These are phyloP conservation scores for Naganishia randhawae DNA, from an alignment of 768 basidiomycete species.

Conservation along the genomic window DNA sequence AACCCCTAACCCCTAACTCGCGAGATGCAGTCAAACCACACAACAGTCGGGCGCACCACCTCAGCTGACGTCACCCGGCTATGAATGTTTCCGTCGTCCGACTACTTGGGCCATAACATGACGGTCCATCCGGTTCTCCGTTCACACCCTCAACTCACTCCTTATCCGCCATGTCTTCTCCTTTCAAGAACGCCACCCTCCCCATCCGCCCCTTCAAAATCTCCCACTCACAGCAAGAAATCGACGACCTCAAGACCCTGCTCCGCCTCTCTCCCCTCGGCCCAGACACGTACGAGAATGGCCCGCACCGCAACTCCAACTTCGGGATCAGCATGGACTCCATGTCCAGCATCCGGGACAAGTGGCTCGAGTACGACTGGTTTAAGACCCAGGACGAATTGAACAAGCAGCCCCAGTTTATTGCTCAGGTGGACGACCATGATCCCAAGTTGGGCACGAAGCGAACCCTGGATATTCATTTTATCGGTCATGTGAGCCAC, in stretches of 20 bases:
- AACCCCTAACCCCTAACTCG: too few species aligned
- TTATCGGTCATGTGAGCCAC: slow-evolving; percentile 13
- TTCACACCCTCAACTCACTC: neutral
- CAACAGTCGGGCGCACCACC: too few species aligned
- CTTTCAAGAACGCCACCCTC: slow-evolving; percentile 22
- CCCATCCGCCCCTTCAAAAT: slow-evolving; percentile 25
- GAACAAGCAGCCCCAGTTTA: slow-evolving; percentile 26
- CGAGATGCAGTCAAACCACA: too few species aligned
- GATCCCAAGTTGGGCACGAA: neutral
- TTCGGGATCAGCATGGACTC: slow-evolving; percentile 13
- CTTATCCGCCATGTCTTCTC: neutral
- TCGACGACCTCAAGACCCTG: slow-evolving; percentile 26
- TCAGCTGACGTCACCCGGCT: too few species aligned
- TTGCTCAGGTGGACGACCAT: slow-evolving; percentile 9
- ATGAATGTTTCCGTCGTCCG: too few species aligned
- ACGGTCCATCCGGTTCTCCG: neutral
- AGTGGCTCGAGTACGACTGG: slow-evolving; percentile 27
- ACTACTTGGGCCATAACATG: too few species aligned
- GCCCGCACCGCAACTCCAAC: neutral
- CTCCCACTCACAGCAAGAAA: slow-evolving; percentile 23
- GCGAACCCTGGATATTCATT: slow-evolving; percentile 13
- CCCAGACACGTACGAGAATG: slow-evolving; percentile 23
- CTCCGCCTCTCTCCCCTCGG: slow-evolving; percentile 27
- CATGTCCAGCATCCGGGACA: slow-evolving; percentile 16
- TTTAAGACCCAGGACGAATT: neutral